phyloP scores from a whole-genome alignment of 495 filamentous ascomycete genomes.

The Ramalina intermedia region DNA sequence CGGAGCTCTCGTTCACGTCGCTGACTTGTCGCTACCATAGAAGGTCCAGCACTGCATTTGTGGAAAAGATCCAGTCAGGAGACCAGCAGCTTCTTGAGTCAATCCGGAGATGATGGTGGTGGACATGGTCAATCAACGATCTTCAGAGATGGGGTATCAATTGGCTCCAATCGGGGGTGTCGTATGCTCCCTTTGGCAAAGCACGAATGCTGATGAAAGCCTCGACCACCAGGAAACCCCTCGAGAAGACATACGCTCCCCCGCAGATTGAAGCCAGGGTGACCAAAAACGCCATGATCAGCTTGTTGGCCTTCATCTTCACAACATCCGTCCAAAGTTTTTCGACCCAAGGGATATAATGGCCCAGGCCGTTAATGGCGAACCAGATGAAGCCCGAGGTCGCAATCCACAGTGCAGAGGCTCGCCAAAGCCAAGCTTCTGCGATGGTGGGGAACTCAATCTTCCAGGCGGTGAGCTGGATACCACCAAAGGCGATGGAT shows the following conservation, averaged over 20 bases:
- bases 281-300: neutral
- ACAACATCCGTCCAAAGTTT: too few species aligned
- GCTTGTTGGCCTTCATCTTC: neutral
- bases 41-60: too few species aligned
- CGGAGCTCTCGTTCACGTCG: too few species aligned
- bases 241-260: slow-evolving; percentile 12
- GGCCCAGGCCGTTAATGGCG: neutral
- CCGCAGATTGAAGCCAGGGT: slow-evolving; percentile 8
- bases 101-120: too few species aligned
- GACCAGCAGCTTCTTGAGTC: too few species aligned
- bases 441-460: slow-evolving; percentile 15
- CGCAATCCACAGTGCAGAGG: slow-evolving; percentile 9
- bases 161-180: slow-evolving; percentile 18
- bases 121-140: too few species aligned
- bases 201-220: slow-evolving; percentile 22
- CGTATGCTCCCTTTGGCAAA: slow-evolving; percentile 18
- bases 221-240: slow-evolving; percentile 21
- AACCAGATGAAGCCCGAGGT: slow-evolving; percentile 2
- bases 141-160: slow-evolving; percentile 8
- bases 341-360: neutral
- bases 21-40: too few species aligned
- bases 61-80: too few species aligned
- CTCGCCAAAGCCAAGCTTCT: slow-evolving; percentile 20
- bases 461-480: slow-evolving; percentile 21
- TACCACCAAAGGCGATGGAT: slow-evolving; percentile 9